Conservation (phyloP, 805 yeast genomes). For the Blastobotrys attinorum region DNA sequence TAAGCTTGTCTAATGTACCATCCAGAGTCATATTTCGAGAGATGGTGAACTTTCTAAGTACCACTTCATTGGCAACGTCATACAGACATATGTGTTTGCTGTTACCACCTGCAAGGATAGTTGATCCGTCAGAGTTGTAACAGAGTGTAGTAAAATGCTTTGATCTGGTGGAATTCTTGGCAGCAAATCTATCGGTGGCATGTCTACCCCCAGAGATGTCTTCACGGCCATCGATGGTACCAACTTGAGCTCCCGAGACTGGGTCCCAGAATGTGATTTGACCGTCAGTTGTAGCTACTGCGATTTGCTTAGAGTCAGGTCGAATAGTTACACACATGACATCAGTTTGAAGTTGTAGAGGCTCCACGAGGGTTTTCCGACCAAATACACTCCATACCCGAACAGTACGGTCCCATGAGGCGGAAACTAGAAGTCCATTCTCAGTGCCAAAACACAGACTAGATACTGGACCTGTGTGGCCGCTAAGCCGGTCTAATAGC, state of each 20-base stretch:
- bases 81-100: conserved; percentile 86
- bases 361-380: conserved; percentile 81
- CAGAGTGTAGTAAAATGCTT: conserved; percentile 73
- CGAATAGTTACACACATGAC: conserved; percentile 75
- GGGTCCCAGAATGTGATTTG: conserved; percentile 78
- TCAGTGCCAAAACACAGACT: conserved; percentile 82
- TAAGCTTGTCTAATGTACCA: conserved; percentile 74
- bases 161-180: conserved; percentile 75
- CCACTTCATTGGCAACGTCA: conserved; percentile 81
- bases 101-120: conserved; percentile 88
- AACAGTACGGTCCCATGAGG: conserved; percentile 94
- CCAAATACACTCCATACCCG: conserved; percentile 90
- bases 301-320: conserved; percentile 88
- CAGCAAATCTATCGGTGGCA: conserved; percentile 69
- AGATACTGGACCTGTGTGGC: conserved; percentile 95
- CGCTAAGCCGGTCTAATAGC: conserved; percentile 75
- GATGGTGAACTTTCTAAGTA: conserved; percentile 72
- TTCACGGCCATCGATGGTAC: conserved; percentile 74
- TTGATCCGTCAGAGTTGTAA: conserved; percentile 84
- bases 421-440: conserved; percentile 67
- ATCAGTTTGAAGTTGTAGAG: conserved; percentile 77
- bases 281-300: conserved; percentile 85
- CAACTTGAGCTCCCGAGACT: conserved; percentile 70
- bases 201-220: conserved; percentile 87
- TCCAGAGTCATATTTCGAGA: conserved; percentile 85